Evolutionary conservation across 176 grass and related monocot genomes (phyloP).

Genomic region (Puccinellia tenuiflora): DNA sequence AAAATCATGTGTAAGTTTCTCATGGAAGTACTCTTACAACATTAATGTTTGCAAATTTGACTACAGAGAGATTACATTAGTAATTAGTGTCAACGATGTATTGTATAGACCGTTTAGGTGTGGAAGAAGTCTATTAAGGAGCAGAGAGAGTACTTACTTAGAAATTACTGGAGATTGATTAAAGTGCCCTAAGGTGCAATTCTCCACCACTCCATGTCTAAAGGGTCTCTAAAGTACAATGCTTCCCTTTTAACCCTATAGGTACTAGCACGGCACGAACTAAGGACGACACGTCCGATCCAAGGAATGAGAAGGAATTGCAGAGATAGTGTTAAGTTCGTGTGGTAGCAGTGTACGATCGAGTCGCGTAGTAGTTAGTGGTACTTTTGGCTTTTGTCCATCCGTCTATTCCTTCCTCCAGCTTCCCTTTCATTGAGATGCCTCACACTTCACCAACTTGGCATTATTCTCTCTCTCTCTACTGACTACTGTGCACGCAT

Average conservation of each 20-base stretch:
- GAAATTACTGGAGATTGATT: not conserved
- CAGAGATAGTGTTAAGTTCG: not conserved
- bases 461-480: not conserved
- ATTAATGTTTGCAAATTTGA: not conserved
- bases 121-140: not conserved
- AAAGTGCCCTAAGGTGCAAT: not conserved
- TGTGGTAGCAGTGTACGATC: not conserved
- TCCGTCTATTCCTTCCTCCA: slow-evolving; percentile 22
- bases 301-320: slow-evolving; percentile 3
- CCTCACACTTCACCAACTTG: slow-evolving; percentile 40
- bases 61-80: not conserved
- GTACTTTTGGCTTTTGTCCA: slow-evolving; percentile 21
- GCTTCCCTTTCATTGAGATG: slow-evolving; percentile 32
- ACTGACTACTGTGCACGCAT: not conserved
- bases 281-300: slow-evolving; percentile 15
- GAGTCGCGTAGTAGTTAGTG: slow-evolving; percentile 22
- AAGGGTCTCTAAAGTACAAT: slow-evolving; percentile 16
- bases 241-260: not conserved
- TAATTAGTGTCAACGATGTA: not conserved
- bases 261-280: not conserved
- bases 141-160: not conserved
- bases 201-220: slow-evolving; percentile 27
- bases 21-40: not conserved
- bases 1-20: not conserved
- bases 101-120: no score